Evolutionary conservation across 345 rosid genomes (phyloP).

Genomic region (Hibiscus syriacus): DNA sequence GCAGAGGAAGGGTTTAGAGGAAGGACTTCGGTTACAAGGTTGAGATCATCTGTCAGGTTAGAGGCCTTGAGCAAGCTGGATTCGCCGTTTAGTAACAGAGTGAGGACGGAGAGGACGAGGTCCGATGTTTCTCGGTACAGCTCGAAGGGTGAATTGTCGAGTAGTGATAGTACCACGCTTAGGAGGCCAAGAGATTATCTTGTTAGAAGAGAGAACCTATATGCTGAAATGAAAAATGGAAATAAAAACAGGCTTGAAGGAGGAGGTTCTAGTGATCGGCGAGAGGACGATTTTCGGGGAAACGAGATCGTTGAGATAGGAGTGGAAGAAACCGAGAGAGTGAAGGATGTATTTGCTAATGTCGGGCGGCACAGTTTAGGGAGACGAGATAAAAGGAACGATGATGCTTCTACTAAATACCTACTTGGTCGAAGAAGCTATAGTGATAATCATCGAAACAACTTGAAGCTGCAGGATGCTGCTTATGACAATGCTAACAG

Average conservation of each 20-base stretch:
- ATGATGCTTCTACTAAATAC: constrained; percentile 17
- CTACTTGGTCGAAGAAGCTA: constrained; percentile 7
- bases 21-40: constrained; percentile 24
- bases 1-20: constrained; percentile 56
- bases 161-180: constrained; percentile 12
- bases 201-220: constrained; percentile 21
- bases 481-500: constrained; percentile 18
- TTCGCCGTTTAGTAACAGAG: constrained; percentile 23
- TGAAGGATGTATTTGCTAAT: constrained; percentile 30
- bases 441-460: constrained; percentile 16
- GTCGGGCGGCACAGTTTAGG: constrained; percentile 13
- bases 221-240: constrained; percentile 14
- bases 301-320: constrained; percentile 37
- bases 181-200: constrained; percentile 26
- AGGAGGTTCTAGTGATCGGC: constrained; percentile 16
- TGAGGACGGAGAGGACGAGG: constrained; percentile 30
- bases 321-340: constrained; percentile 20
- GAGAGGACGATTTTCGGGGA: constrained; percentile 6
- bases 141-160: constrained; percentile 21
- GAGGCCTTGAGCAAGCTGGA: constrained; percentile 19
- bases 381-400: constrained; percentile 13
- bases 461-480: constrained; percentile 16
- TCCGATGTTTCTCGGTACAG: constrained; percentile 28
- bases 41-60: constrained; percentile 30
- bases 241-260: constrained; percentile 9